These are phyloP conservation scores for Aspergillus intermedius DNA, from an alignment of 2,329 filamentous ascomycete species.

Conservation along the genomic window DNA sequence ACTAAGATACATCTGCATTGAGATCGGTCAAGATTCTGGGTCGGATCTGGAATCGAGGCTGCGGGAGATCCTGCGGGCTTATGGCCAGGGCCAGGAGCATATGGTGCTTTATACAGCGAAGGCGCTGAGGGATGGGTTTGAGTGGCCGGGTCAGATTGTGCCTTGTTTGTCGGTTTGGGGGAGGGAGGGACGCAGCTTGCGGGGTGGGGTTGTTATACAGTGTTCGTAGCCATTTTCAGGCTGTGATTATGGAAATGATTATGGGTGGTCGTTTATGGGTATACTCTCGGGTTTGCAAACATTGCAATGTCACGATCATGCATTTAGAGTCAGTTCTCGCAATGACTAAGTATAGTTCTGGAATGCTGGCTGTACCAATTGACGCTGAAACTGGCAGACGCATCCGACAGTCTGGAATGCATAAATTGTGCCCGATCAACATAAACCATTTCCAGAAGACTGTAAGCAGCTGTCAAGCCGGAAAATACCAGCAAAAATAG, in stretches of 20 bases:
- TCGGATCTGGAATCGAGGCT: slow-evolving; percentile 18
- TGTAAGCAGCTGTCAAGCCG: too few species aligned
- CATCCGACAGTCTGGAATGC: too few species aligned
- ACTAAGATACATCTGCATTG: slow-evolving; percentile 24
- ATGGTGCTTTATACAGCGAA: slow-evolving; percentile 31
- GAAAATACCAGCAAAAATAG: too few species aligned
- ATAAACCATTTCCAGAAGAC: too few species aligned
- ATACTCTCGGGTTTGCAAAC: too few species aligned
- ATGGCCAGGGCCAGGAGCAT: slow-evolving; percentile 18
- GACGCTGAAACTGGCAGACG: too few species aligned
- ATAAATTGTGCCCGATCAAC: too few species aligned
- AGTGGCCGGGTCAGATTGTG: slow-evolving; percentile 31
- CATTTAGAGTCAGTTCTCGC: too few species aligned
- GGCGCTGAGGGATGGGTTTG: slow-evolving; percentile 10
- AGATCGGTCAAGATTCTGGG: slow-evolving; percentile 18
- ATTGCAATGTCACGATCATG: too few species aligned
- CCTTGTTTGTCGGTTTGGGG: slow-evolving; percentile 40
- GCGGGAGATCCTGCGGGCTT: slow-evolving; percentile 15
- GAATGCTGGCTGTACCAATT: too few species aligned
- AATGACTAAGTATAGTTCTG: too few species aligned
- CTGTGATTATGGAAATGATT: background rate
- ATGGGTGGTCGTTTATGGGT: background rate
- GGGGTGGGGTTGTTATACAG: slow-evolving; percentile 32
- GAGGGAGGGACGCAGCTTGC: slow-evolving; percentile 24
- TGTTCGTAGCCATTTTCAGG: too few species aligned